Evolutionary conservation across 2,329 filamentous ascomycete genomes (phyloP).

Genomic region (Nigrospora sphaerica): DNA sequence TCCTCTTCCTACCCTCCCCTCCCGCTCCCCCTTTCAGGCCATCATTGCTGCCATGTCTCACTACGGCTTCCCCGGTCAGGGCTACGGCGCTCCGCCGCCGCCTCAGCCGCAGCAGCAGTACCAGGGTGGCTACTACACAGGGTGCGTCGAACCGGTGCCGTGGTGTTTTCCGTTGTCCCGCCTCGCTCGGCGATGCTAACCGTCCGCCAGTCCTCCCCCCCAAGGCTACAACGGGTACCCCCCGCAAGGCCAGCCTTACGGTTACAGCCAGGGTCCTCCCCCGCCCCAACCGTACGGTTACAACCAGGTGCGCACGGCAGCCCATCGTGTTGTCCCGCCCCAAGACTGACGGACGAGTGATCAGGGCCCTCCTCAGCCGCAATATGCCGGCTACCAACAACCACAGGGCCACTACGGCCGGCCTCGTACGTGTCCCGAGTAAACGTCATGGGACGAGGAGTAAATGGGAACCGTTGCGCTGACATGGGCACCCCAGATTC

Average conservation of each 20-base stretch:
- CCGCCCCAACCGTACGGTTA: conserved; percentile 40
- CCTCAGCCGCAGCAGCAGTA: conserved; percentile 18
- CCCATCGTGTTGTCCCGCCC: not conserved
- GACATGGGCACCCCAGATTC: conserved; percentile 35
- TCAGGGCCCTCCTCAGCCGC: conserved; percentile 20
- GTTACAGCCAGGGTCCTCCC: conserved; percentile 38
- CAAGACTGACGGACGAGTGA: not conserved
- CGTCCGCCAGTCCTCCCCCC: conserved; percentile 24
- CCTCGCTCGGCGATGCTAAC: not conserved
- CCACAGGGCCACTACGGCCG: conserved; percentile 37
- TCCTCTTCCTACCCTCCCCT: not conserved
- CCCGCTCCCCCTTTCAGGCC: no score
- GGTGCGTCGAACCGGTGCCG: not conserved
- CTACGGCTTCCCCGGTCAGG: conserved; percentile 21
- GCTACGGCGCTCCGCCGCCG: conserved; percentile 18
- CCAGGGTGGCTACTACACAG: conserved; percentile 22
- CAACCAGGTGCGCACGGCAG: conserved; percentile 25
- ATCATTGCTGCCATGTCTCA: conserved; percentile 15
- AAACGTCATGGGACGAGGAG: not conserved
- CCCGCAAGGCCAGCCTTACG: conserved; percentile 32
- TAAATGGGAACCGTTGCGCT: conserved; percentile 11
- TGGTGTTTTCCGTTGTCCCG: not conserved
- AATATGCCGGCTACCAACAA: conserved; percentile 35
- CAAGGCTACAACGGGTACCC: conserved; percentile 42
- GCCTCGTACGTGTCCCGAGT: conserved; percentile 32